A percentile compares a stretch with the other conserved stretches of the same genome.
These are phyloP conservation scores for Scleromitrula shiraiana DNA, from an alignment of 2,329 filamentous ascomycete species.

Conservation along the genomic window DNA sequence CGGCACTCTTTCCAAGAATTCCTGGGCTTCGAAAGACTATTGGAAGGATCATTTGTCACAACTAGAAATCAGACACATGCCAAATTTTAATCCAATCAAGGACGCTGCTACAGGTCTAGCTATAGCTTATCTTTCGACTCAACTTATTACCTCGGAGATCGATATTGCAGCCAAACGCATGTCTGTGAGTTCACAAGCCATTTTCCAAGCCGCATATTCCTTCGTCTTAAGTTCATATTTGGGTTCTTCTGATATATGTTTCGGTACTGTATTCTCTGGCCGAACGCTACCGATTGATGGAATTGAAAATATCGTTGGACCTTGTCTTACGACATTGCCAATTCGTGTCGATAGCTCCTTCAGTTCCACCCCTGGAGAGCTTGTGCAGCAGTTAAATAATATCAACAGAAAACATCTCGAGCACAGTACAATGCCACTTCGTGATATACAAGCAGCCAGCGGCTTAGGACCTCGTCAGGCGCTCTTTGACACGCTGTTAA, in stretches of 20 bases:
- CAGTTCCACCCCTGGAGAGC: conserved; percentile 45
- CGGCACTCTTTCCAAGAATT: conserved; percentile 21
- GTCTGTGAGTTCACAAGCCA: conserved; percentile 50
- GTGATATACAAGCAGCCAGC: conserved; percentile 58
- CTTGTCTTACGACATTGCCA: conserved; percentile 71
- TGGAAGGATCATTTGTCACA: conserved; percentile 62
- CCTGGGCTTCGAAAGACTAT: conserved; percentile 46
- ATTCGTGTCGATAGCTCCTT: conserved; percentile 53
- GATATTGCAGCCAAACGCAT: conserved; percentile 20
- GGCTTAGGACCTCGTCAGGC: conserved; percentile 45
- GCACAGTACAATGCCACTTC: conserved; percentile 55
- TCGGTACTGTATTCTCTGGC: conserved; percentile 78
- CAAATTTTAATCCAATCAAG: conserved; percentile 44
- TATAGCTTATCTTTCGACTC: conserved; percentile 26
- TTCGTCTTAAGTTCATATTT: conserved; percentile 58
- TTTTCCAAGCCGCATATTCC: conserved; percentile 67
- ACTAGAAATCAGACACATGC: conserved; percentile 46
- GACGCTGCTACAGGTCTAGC: conserved; percentile 25
- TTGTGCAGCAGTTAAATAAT: conserved; percentile 56
- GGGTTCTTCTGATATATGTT: conserved; percentile 57
- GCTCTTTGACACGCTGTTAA: conserved; percentile 71
- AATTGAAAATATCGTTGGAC: conserved; percentile 69
- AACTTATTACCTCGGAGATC: conserved; percentile 23
- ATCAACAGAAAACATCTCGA: conserved; percentile 58
- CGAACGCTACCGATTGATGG: conserved; percentile 62